Conservation (phyloP, 1,284 basidiomycete genomes). For the Mycosarcoma mackinlayi region DNA sequence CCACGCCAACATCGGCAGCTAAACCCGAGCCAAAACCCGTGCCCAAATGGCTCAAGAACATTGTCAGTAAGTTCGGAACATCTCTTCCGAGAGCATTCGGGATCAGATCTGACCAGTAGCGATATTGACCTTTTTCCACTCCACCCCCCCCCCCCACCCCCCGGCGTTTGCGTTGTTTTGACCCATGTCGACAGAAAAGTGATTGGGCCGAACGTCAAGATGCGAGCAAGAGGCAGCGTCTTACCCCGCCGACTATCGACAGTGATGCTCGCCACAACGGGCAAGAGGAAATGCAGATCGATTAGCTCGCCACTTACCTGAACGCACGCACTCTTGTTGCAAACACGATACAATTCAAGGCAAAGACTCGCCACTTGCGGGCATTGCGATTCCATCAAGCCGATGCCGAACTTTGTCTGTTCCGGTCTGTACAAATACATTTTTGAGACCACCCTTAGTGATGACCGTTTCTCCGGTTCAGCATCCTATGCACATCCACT, state of each 20-base stretch:
- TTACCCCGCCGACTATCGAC: slow-evolving; percentile 2
- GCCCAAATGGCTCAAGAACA: slow-evolving; percentile 46
- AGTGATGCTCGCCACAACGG: no score
- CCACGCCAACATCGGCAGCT: no score
- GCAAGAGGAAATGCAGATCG: slow-evolving; percentile 20
- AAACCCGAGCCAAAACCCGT: slow-evolving; percentile 36
- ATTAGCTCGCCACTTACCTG: not conserved
- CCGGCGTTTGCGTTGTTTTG: no score
- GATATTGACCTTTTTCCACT: slow-evolving; percentile 1
- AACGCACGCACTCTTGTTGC: not conserved
- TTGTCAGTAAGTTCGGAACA: slow-evolving; percentile 40
- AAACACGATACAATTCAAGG: not conserved
- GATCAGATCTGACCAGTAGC: no score
- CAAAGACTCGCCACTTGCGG: not conserved
- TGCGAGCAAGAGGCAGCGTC: slow-evolving; percentile 10
- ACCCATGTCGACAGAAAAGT: slow-evolving; percentile 12
- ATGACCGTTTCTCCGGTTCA: not conserved
- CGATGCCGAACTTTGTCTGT: not conserved
- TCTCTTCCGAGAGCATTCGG: not conserved
- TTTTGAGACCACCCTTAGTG: not conserved
- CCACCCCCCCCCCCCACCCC: no score
- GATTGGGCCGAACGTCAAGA: not conserved
- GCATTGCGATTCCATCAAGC: not conserved
- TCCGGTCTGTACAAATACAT: slow-evolving; percentile 4
- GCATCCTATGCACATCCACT: slow-evolving; percentile 33